phyloP scores from a whole-genome alignment of 495 filamentous ascomycete species.

The Aspergillus heteromorphus region DNA sequence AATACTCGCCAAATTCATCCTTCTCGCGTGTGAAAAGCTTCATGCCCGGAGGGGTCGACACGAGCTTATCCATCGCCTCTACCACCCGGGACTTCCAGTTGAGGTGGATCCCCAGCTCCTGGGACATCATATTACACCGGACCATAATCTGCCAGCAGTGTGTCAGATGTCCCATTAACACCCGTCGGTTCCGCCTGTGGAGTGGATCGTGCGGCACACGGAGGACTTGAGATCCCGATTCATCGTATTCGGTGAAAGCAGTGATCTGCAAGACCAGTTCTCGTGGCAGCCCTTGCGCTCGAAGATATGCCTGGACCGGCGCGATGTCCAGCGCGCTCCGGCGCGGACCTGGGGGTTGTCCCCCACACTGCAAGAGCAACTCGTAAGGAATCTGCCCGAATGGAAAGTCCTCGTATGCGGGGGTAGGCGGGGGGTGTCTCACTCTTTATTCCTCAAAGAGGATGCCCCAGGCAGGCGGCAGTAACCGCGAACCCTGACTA shows the following conservation, averaged over 20 bases:
- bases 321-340: not conserved
- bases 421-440: no score
- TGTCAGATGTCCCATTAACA: slow-evolving; percentile 11
- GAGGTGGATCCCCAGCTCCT: slow-evolving; percentile 6
- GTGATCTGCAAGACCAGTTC: slow-evolving; percentile 17
- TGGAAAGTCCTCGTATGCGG: not conserved
- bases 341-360: not conserved
- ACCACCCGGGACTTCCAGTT: not conserved
- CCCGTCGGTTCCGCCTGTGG: slow-evolving; percentile 11
- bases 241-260: slow-evolving; percentile 8
- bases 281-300: slow-evolving; percentile 7
- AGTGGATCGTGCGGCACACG: slow-evolving; percentile 17
- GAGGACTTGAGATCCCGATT: not conserved
- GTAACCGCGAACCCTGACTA: no score
- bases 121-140: slow-evolving; percentile 20
- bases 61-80: not conserved
- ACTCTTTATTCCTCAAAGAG: no score
- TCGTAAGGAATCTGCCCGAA: slow-evolving; percentile 1
- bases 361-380: not conserved
- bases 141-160: slow-evolving; percentile 19
- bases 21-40: not conserved
- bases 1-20: not conserved
- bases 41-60: not conserved
- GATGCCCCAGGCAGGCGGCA: no score
- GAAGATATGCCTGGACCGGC: not conserved